phyloP scores from a whole-genome alignment of 1,284 basidiomycete species.

The Boletus mariae region DNA sequence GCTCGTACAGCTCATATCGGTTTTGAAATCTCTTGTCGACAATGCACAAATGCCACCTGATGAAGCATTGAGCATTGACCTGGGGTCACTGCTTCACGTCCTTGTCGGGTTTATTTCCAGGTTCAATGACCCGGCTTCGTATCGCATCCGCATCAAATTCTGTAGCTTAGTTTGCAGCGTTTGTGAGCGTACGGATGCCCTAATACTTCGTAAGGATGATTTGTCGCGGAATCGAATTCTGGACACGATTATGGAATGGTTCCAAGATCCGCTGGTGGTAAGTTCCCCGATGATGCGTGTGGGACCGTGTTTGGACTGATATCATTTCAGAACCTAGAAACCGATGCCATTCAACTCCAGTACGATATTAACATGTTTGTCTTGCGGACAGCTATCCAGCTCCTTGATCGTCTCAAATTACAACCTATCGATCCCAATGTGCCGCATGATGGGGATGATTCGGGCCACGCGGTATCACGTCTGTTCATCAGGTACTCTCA shows the following conservation, averaged over 20 bases:
- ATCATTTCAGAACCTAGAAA: slow-evolving; percentile 27
- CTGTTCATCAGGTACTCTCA: slow-evolving; percentile 76
- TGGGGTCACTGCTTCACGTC: slow-evolving; percentile 61
- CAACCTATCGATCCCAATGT: slow-evolving; percentile 51
- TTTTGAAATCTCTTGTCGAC: slow-evolving; percentile 75
- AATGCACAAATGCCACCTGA: slow-evolving; percentile 59
- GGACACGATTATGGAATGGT: slow-evolving; percentile 77
- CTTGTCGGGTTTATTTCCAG: slow-evolving; percentile 67
- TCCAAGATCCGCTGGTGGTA: slow-evolving; percentile 50
- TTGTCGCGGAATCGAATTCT: slow-evolving; percentile 66
- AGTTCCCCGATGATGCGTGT: slow-evolving; percentile 16
- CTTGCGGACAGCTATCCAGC: slow-evolving; percentile 66
- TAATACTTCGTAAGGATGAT: slow-evolving; percentile 66
- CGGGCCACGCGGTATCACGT: slow-evolving; percentile 66
- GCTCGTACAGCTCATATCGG: slow-evolving; percentile 57
- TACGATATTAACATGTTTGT: slow-evolving; percentile 72
- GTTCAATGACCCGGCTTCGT: slow-evolving; percentile 51
- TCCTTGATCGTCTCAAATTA: slow-evolving; percentile 78
- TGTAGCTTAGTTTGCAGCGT: slow-evolving; percentile 71
- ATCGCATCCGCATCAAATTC: slow-evolving; percentile 73
- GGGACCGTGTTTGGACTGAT: slow-evolving; percentile 9
- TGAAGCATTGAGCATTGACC: slow-evolving; percentile 66
- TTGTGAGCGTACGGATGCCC: slow-evolving; percentile 57
- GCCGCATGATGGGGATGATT: slow-evolving; percentile 58
- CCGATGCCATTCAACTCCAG: slow-evolving; percentile 36